Evolutionary conservation across 805 yeast genomes (phyloP), one percentile per base, ranked within the genome.

Genomic region (Wickerhamomyces rabaulensis): DNA sequence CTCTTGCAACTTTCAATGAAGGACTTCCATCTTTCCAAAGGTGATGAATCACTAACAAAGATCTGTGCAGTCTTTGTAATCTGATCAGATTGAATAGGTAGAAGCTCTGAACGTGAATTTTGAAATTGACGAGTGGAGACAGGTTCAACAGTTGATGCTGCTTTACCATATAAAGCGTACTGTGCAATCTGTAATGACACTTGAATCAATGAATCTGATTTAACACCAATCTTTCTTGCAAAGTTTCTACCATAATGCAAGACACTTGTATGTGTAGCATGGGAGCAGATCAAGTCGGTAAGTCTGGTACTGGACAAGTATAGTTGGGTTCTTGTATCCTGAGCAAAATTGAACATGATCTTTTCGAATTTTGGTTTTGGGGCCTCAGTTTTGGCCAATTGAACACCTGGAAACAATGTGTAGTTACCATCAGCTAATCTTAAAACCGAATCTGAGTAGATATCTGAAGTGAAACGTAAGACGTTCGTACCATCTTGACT

Each of bases 401-500:
- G 53, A 3, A 68, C 70, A 58, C 66, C 64, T 38, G 72, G 61
- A 12, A 74, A 70, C 43, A 70, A 62, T 8, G 71, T 56, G 40
- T 62, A 64, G 23, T 80, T 79, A 42, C 78, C 80, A 61, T 89
- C 88, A 2, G 96, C 96, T 65, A 89, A 80, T 45, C 95, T 76
- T 51, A 90, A 69, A 39, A 90, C 84, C 2, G 96, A 86, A 62
- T 90, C 97, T 0, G 97, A 87, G 64, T 87, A 90, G 27, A 87
- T 84, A 62, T 90, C 97, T 35, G 91, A 81, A 2, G 90, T 94
- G 67, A 86, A 90, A 52, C 97, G 70, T 55, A 90, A 70, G 3
- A 90, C 95, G 0, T 94, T 87, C 54, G 91, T 95, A 45, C 97
- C 97, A 66, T 90, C 97, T 40, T 89, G 94, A 47, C 95, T 94